A percentile compares a stretch with the other conserved stretches of the same genome.
Conservation (phyloP, 352 stramenopile genomes). For the Globisporangium emineosum region DNA sequence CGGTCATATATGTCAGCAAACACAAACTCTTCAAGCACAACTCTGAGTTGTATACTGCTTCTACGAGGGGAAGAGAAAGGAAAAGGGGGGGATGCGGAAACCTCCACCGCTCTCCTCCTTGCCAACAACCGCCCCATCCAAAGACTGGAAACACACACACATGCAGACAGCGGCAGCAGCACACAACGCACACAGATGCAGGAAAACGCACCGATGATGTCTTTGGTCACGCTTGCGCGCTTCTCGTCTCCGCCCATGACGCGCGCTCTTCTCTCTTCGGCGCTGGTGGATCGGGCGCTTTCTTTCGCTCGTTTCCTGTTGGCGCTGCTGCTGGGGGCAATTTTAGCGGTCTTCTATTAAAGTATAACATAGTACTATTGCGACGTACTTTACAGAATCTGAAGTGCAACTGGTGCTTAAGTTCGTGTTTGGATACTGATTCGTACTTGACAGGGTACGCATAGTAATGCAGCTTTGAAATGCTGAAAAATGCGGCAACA, state of each 20-base stretch:
- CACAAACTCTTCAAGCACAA: not conserved
- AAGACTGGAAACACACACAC: too few species aligned
- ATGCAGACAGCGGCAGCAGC: too few species aligned
- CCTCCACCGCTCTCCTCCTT: too few species aligned
- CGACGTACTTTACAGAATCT: not conserved
- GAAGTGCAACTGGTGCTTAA: not conserved
- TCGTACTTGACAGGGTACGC: constrained; percentile 10
- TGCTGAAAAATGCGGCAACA: constrained; percentile 3
- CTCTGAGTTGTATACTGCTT: not conserved
- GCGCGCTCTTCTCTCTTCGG: not conserved
- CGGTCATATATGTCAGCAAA: not conserved
- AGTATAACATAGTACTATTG: not conserved
- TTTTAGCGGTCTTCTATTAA: not conserved
- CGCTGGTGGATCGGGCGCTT: not conserved
- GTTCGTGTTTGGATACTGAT: not conserved
- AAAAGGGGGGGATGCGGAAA: too few species aligned
- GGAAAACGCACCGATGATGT: constrained; percentile 5
- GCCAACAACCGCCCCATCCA: too few species aligned
- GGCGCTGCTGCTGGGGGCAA: not conserved
- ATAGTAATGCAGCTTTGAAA: not conserved
- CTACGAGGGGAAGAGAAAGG: too few species aligned
- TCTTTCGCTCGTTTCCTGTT: not conserved
- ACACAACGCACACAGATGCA: not conserved
- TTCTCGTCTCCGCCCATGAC: constrained; percentile 17
- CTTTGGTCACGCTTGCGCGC: constrained; percentile 9